Evolutionary conservation across 176 grass and related monocot genomes (phyloP).

Genomic region (Oryza officinalis): DNA sequence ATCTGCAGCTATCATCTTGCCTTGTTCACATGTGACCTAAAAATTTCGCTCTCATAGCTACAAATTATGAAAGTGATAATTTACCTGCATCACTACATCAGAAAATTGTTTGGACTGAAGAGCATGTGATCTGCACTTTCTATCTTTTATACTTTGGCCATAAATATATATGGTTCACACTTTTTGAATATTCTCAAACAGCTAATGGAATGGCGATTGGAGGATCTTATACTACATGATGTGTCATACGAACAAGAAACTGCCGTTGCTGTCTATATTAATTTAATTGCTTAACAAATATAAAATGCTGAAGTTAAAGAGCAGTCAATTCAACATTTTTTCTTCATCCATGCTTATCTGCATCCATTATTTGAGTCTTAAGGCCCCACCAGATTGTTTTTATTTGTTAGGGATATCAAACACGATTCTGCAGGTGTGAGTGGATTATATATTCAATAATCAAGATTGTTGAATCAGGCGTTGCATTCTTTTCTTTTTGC

Average conservation of each 20-base stretch:
- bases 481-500: background rate
- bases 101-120: constrained; percentile 26
- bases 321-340: constrained; percentile 24
- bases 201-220: constrained; percentile 39
- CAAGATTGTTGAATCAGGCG: background rate
- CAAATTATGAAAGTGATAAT: background rate
- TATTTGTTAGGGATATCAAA: constrained; percentile 30
- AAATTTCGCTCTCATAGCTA: constrained; percentile 23
- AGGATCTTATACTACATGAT: constrained; percentile 35
- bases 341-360: constrained; percentile 26
- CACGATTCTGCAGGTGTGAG: constrained; percentile 40
- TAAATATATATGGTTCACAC: constrained; percentile 34
- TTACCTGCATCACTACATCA: constrained; percentile 22
- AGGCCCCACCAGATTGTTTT: constrained; percentile 14
- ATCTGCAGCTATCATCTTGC: constrained; percentile 32
- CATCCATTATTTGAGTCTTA: constrained; percentile 33
- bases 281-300: background rate
- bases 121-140: constrained; percentile 38
- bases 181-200: constrained; percentile 49
- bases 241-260: constrained; percentile 8
- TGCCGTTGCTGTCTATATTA: constrained; percentile 9
- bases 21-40: constrained; percentile 27
- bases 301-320: constrained; percentile 13
- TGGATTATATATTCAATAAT: constrained; percentile 22
- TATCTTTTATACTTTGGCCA: constrained; percentile 38